A percentile compares a stretch with the other conserved stretches of the same genome.
Evolutionary conservation across 2,329 filamentous ascomycete species (phyloP).

Genomic region (Clonostachys rhizophaga): DNA sequence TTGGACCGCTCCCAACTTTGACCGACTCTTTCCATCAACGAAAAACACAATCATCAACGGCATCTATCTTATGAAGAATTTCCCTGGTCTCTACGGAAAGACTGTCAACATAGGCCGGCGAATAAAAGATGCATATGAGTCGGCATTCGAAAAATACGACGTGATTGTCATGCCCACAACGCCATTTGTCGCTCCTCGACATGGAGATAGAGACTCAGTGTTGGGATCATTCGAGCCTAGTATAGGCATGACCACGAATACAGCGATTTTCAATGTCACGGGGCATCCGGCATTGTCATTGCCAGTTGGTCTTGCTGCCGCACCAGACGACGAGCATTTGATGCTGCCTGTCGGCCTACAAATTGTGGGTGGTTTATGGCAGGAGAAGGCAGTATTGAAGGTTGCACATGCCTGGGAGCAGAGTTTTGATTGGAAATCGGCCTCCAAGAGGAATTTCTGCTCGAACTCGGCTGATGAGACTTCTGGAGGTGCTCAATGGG

Average conservation of each 20-base stretch:
- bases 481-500: too few relatives aligned
- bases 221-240: constrained; percentile 41
- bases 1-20: constrained; percentile 40
- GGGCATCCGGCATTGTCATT: constrained; percentile 51
- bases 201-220: constrained; percentile 29
- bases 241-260: constrained; percentile 51
- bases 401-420: constrained; percentile 41
- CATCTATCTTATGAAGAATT: constrained; percentile 34
- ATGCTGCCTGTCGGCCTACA: constrained; percentile 48
- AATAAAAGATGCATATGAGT: constrained; percentile 40
- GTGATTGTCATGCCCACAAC: constrained; percentile 43
- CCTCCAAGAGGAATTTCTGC: neutral
- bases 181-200: constrained; percentile 37
- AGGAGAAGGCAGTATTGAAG: constrained; percentile 38
- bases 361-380: constrained; percentile 46
- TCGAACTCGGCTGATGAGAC: too few relatives aligned
- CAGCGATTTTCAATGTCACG: constrained; percentile 50
- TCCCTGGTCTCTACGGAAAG: constrained; percentile 41
- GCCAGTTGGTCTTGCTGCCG: constrained; percentile 39
- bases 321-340: constrained; percentile 27
- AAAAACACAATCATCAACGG: constrained; percentile 52
- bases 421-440: constrained; percentile 1
- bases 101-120: constrained; percentile 40
- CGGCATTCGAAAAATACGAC: constrained; percentile 30
- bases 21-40: constrained; percentile 44